Percentiles rank a stretch among this genome's conserved stretches.
These are phyloP conservation scores for Bothriochloa decipiens DNA, from an alignment of 176 grass and related monocot genomes.

Conservation along the genomic window DNA sequence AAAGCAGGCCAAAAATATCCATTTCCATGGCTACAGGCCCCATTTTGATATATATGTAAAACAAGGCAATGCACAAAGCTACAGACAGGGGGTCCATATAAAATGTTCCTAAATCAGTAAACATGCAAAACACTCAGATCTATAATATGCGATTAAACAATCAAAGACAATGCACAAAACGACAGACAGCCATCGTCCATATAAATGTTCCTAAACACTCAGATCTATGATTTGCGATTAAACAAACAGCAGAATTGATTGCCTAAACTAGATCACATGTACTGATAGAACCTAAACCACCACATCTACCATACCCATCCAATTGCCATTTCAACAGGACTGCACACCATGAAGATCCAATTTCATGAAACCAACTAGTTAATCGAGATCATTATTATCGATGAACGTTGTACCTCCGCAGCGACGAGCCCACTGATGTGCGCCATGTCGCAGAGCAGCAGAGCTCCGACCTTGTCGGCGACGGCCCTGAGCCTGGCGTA, in stretches of 20 bases:
- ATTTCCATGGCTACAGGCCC: background rate
- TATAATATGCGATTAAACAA: background rate
- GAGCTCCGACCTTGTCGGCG: constrained; percentile 88
- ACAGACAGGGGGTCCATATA: background rate
- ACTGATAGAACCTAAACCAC: constrained; percentile 3
- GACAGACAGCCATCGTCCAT: background rate
- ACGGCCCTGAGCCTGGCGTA: constrained; percentile 81
- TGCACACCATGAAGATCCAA: background rate
- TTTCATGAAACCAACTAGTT: constrained; percentile 3
- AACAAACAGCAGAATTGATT: background rate
- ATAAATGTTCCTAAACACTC: background rate
- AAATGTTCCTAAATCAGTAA: background rate
- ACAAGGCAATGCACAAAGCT: background rate
- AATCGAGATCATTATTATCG: constrained; percentile 7
- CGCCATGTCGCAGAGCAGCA: constrained; percentile 98
- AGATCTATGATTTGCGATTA: background rate
- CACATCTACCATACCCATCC: constrained; percentile 20
- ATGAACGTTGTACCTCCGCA: constrained; percentile 60
- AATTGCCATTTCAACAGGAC: background rate
- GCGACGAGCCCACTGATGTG: constrained; percentile 98
- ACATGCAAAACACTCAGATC: constrained; percentile 8
- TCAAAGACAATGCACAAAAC: background rate
- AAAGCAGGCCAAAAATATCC: background rate
- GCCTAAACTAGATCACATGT: background rate
- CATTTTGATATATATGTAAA: background rate